Evolutionary conservation across 2,329 filamentous ascomycete species (phyloP), one percentile per base, ranked within the genome.

Genomic region (Beauveria caledonica): DNA sequence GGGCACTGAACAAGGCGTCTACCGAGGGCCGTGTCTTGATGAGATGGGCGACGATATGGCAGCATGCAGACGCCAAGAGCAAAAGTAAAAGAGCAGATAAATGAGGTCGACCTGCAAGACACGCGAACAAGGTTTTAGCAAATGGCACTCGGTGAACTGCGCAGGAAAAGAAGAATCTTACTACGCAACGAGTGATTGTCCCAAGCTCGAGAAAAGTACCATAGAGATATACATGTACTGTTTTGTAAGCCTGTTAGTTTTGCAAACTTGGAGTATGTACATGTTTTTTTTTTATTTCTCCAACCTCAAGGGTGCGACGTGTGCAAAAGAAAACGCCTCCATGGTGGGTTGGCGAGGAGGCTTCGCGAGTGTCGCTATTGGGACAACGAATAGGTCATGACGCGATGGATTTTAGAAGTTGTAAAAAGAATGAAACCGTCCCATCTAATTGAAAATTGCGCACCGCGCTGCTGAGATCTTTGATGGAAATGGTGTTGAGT

Each of bases 131-230:
- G 29, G 11, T 33, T 7, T 61, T 29, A 58, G 60, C 8, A 25
- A 25, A 3, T 21, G 61, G 40, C 17, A 23, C 33, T 50, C 45
- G 40, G 33, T 36, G 27, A 44, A 19, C n/a, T 17, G 46, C 19
- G 60, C 10, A 36, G 9, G 23, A 21, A 49, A 17, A 63, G n/a
- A 10, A 17, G 21, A 39, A 23, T 15, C 69, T 60, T 68, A 81
- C 80, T 77, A 63, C 78, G 76, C 58, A 82, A 69, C 21, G 77
- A 78, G 64, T 81, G 79, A 44, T 74, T 73, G 61, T 80, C 75
- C 13, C 80, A 67, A 7, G 73, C 77, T 62, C 74, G 71, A 3
- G 74, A 76, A 15, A 81, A 72, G 71, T 78, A 82, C 48, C 77
- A 66, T 67, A 82, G 80, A 27, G 53, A 51, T 23, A 33, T 7